Base-by-base conservation (phyloP, 192 early-diverging fungal species). In the Mortierella alpina region DNA sequence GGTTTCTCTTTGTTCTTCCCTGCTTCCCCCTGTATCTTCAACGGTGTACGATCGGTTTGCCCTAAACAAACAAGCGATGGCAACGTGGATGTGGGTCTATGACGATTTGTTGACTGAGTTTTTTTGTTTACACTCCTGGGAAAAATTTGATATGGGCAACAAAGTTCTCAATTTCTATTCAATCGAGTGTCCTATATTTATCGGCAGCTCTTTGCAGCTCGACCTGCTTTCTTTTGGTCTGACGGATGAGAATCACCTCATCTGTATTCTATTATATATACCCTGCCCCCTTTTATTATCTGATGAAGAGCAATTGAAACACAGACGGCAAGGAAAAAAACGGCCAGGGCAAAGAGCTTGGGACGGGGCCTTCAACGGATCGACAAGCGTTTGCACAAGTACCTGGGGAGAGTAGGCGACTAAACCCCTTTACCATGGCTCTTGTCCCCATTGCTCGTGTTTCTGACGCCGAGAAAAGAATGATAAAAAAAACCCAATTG, bases 11-110 rank as follows among this genome's bases (percentile, higher is more conserved):
- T 56, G 20, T 3, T 31, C 31, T 31, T 31, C 31, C 31, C 31
- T 31, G 31, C 31, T 31, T 31, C 31, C 31, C 31, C 31, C 31
- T 31, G 31, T 31, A 31, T 31, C 31, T 31, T 31, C 31, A 31
- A 31, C 20, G 53, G 53, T 55, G 53, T 55, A n/a, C 57, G 31
- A 59, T 40, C 41, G 17, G 15, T 9, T 56, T 40, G 57, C 57
- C 59, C 44, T 45, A 62, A 47, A 62, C 59, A 62, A 45, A 62
- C n/a, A 47, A 59, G 7, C 31, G 20, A 59, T 10, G 48, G n/a
- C 58, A 62, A 64, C 62, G 62, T 64, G 62, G 62, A 45, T 62
- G 46, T 59, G 58, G 58, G 58, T 41, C 40, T 31, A 59, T 59
- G 58, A 59, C 58, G 58, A 15, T 62, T 10, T 41, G 11, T 18